A percentile compares a stretch with the other conserved stretches of the same genome.
phyloP scores from a whole-genome alignment of 805 yeast species.

The Yarrowia sp. region DNA sequence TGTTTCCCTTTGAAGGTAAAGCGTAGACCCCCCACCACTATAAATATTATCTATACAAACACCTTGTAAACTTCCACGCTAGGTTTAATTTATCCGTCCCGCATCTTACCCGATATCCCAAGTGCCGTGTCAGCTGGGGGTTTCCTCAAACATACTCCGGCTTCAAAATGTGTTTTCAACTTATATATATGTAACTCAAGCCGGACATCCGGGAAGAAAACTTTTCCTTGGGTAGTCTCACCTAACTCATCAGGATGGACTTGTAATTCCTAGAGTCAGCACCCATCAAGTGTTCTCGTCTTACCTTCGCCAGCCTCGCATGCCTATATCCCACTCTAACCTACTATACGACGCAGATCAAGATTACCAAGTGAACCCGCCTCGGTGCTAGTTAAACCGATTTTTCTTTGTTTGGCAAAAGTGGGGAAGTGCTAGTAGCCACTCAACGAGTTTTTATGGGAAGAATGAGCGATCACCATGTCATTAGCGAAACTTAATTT shows the following conservation, averaged over 20 bases:
- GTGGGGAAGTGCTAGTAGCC: conserved; percentile 1
- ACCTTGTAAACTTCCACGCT: too few species aligned
- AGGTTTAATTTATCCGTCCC: neutral
- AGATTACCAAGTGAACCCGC: neutral
- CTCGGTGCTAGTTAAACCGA: too few species aligned
- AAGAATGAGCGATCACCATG: neutral
- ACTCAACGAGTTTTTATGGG: neutral
- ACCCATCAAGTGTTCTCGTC: too few species aligned
- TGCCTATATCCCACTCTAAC: neutral
- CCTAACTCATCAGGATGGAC: too few species aligned
- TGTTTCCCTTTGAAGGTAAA: too few species aligned
- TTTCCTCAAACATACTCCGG: neutral
- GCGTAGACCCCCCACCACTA: too few species aligned
- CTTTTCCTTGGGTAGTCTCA: too few species aligned
- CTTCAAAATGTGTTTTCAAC: too few species aligned
- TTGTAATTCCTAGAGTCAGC: too few species aligned
- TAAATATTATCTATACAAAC: too few species aligned
- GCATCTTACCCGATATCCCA: neutral
- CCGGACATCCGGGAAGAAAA: too few species aligned
- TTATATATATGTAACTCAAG: too few species aligned
- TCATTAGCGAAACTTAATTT: neutral
- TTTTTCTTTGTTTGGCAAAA: neutral
- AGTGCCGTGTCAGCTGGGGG: neutral
- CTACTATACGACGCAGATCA: neutral
- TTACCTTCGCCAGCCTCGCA: neutral